Evolutionary conservation across 345 rosid species (phyloP), one percentile per base, ranked within the genome.

Genomic region (Carallia pectinifolia): DNA sequence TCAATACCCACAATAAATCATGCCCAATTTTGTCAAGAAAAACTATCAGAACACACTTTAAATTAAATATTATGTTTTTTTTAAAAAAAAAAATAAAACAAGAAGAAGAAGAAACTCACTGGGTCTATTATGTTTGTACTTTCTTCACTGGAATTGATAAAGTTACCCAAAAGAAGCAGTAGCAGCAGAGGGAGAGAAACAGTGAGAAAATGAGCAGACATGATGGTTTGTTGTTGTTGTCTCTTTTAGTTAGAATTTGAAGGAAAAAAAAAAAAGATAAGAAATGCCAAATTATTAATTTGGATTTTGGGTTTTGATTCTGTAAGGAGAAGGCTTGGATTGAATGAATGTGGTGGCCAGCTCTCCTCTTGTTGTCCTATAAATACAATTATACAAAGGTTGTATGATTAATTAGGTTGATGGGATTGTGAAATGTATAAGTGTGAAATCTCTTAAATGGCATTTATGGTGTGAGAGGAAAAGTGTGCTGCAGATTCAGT

Each of bases 81-180:
- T 7, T 7, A 12, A 3, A 44, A 13, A 40, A 10, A 18, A 10
- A 34, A 19, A 0, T 16, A 70, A 3, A 52, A 37, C 10, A 1
- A 10, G n/a, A 44, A 7, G 3, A 56, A 40, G 65, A 67, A 65
- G 63, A n/a, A 10, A 69, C 86, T 81, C 83, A 87, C 94, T 77
- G 72, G 84, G 77, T 66, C 55, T 54, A 53, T 67, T 54, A 53
- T 67, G 58, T 50, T 53, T 65, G 64, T 61, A 31, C 37, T 68
- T 33, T 82, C 80, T 53, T 66, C 78, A 74, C 62, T 82, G 70
- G 38, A 70, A 82, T 58, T 77, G 69, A 71, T 38, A 65, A 72
- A 68, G 69, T 62, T 61, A 62, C 75, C 79, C 23, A 81, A 68
- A 72, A 81, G 71, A 34, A 74, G 74, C 62, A 84, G 67, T 6